Percentiles rank a stretch among this genome's conserved stretches.
phyloP scores from a whole-genome alignment of 306 rosid genomes.

The peach (Prunus persica) region Prunus_persica_NCBIv2 NC_034013.1:4217001-4217500 shows the following conservation, averaged over 20 bases:
- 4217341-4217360: not conserved
- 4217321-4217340: conserved; percentile 5
- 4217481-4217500: conserved; percentile 80
- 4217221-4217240: conserved; percentile 73
- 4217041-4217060: not conserved
- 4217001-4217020: no score
- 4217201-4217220: not conserved
- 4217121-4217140: not conserved
- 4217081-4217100: not conserved
- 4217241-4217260: conserved; percentile 81
- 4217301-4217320: conserved; percentile 14
- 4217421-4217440: conserved; percentile 61
- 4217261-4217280: conserved; percentile 81
- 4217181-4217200: no score
- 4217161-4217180: not conserved
- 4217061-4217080: not conserved
- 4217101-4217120: not conserved
- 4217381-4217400: not conserved
- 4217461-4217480: conserved; percentile 61
- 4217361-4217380: not conserved
- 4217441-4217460: conserved; percentile 64
- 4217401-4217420: conserved; percentile 40
- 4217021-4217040: not conserved
- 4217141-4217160: not conserved
- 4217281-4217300: conserved; percentile 75